Base-by-base conservation (phyloP, 768 basidiomycete species). In the Phylloporus rhodoxanthus region DNA sequence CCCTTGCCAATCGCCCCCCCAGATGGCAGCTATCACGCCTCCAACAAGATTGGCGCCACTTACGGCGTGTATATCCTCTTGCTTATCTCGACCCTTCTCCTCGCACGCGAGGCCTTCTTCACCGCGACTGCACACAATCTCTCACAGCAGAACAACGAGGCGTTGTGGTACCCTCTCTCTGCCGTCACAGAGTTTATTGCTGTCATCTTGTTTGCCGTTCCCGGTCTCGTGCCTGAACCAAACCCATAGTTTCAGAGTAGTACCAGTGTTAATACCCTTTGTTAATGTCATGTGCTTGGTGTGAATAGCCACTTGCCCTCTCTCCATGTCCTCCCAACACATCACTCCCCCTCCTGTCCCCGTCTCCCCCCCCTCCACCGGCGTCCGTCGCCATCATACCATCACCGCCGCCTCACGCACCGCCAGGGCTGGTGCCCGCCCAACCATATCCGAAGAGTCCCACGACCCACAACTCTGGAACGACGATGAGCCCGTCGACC, bases 381-480 rank as follows among this genome's bases (percentile, higher is more conserved):
- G 76, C 20, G 86, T 90, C n/a, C 75, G 88, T 58, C 80, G 88
- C 28, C 85, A 90, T 65, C 88, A 91, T 61, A 91, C 88, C 43
- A 89, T 91, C 68, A 79, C 88, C 26, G 79, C 85, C 10, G 75
- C 85, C 20, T 85, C 85, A 44, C 78, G 88, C 57, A 70, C 78
- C 1, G 75, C 81, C 30, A 72, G 87, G 43, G 71, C 79, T 15
- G 73, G 68, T 40, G 76, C 80, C n/a, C 81, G 80, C 63, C 7
- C 28, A 11, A 7, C 77, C 30, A 83, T 85, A 52, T 81, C 80
- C 40, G 87, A 88, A 60, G 86, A 88, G 64, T 67, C 73, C 9
- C 75, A 80, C 60, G 74, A 77, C 41, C 75, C 76, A 54, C 74
- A 76, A 38, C 70, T 69, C 38, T 85, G 81, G 78, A 80, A 81